Evolutionary conservation across 352 stramenopile species (phyloP).

Genomic region (Pythium aristosporum): DNA sequence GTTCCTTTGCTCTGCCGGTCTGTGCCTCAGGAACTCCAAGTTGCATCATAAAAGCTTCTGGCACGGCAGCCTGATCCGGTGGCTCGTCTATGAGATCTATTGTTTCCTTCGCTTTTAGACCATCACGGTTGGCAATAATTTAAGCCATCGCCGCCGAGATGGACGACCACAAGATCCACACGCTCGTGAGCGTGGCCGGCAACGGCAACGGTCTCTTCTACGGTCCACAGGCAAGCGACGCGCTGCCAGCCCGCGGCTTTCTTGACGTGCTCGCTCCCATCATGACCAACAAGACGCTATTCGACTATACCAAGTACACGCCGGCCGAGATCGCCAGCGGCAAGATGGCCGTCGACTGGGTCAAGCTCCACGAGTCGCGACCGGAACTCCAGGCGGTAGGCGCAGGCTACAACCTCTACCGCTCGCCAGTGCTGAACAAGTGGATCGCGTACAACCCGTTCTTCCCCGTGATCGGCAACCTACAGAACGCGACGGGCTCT

Average conservation of each 20-base stretch:
- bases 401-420: constrained; percentile 31
- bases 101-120: too few relatives aligned
- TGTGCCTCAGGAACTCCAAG: too few relatives aligned
- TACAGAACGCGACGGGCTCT: neutral
- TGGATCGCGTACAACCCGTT: constrained; percentile 32
- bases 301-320: constrained; percentile 36
- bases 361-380: constrained; percentile 25
- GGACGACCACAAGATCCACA: too few relatives aligned
- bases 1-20: too few relatives aligned
- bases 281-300: constrained; percentile 25
- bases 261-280: constrained; percentile 28
- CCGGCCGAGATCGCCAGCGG: constrained; percentile 19
- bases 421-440: constrained; percentile 16
- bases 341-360: constrained; percentile 36
- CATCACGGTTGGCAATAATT: too few relatives aligned
- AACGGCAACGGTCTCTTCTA: constrained; percentile 50
- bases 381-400: constrained; percentile 26
- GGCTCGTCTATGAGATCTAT: too few relatives aligned
- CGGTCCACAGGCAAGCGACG: constrained; percentile 34
- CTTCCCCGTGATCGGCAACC: constrained; percentile 35
- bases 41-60: too few relatives aligned
- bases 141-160: too few relatives aligned
- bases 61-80: too few relatives aligned
- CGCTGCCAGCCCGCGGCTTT: constrained; percentile 32
- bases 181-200: constrained; percentile 26